Evolutionary conservation across 257 asterid species (phyloP).

Genomic region (Agastache rugosa): DNA sequence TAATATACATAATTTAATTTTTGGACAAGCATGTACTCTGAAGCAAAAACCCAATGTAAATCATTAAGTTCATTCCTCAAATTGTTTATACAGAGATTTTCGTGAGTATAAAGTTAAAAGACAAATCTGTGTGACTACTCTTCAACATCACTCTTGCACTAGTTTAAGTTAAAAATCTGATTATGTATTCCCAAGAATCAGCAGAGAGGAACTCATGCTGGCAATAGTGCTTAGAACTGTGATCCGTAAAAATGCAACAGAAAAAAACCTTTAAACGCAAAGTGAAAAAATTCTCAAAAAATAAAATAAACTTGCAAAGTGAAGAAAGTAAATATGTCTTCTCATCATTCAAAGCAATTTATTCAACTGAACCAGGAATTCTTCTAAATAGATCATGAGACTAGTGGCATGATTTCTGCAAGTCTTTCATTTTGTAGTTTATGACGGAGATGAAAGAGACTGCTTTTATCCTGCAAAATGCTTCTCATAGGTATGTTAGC

Average conservation of each 20-base stretch:
- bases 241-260: constrained; percentile 16
- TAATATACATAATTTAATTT: not conserved
- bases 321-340: constrained; percentile 23
- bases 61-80: not conserved
- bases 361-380: constrained; percentile 24
- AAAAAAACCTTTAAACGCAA: constrained; percentile 23
- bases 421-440: constrained; percentile 58
- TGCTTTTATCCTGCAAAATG: constrained; percentile 94
- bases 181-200: not conserved
- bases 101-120: not conserved
- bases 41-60: not conserved
- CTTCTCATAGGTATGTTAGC: constrained; percentile 65
- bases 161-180: not conserved
- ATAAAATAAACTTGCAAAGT: too few relatives aligned
- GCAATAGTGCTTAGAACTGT: constrained; percentile 6
- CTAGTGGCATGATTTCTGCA: constrained; percentile 15
- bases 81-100: constrained; percentile 23
- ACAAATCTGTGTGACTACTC: not conserved
- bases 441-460: constrained; percentile 99
- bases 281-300: not conserved
- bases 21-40: not conserved
- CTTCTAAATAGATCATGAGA: constrained; percentile 26
- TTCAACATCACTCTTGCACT: not conserved
- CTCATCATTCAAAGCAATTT: constrained; percentile 32
- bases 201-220: not conserved